Base-by-base conservation (phyloP, 2,329 filamentous ascomycete genomes). In the Tolypocladium ophioglossoides region DNA sequence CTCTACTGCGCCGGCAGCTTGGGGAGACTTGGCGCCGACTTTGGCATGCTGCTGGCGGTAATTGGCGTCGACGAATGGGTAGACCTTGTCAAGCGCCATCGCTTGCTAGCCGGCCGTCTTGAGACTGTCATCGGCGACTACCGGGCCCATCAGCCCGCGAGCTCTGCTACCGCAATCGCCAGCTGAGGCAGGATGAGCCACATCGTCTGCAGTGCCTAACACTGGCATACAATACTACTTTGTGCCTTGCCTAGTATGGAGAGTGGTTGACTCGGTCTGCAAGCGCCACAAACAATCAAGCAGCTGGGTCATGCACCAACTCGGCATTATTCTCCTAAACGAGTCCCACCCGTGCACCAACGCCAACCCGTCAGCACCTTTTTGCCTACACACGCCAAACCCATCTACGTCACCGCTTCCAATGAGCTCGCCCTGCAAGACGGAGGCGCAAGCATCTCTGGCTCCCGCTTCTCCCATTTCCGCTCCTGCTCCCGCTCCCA, bases 1-100 rank as follows among this genome's bases (percentile, higher is more conserved):
- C 74, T 97, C 10, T 97, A 96, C 70, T 95, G 91, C 63, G 91
- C 92, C 0, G 89, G 90, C 48, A 96, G 91, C 70, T 74, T 99
- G 50, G 92, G 92, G 0, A 80, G 94, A 49, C 74, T 97, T 0
- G 94, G 94, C 2, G 91, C 89, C 1, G 94, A 99, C 68, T 99
- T 99, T 70, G 87, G 91, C 54, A 81, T 96, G 74, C 82, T 96
- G 59, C 78, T 97, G 55, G 89, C 91, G 10, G 63, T 61, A 12
- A 60, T 67, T 37, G 77, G 76, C 1, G 76, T 80, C 51, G 74
- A 79, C 57, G 84, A 96, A 70, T 96, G 91, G 91, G 87, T 91
- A 39, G 87, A 91, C 56, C 82, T 95, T 37, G 90, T 95, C 68
- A 89, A 87, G 70, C 88, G 92, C 61, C 92, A 96, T 72, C 83